Conservation (phyloP, 768 basidiomycete genomes). For the Tricholoma flavovirens region DNA sequence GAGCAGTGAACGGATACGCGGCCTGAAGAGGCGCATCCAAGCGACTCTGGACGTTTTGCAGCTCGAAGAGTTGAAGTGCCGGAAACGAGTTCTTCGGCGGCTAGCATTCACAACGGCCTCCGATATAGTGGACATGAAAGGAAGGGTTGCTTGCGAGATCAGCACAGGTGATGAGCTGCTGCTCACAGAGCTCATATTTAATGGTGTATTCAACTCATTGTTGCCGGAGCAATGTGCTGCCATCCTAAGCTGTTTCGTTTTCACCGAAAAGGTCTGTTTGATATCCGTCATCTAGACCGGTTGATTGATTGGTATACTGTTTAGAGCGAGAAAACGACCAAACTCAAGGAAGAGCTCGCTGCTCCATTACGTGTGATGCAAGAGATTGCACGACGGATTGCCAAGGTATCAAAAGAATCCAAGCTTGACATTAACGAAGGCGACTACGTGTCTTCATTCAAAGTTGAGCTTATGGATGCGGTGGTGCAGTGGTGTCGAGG, state of each 20-base stretch:
- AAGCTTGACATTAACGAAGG: constrained; percentile 87
- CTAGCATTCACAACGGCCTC: constrained; percentile 83
- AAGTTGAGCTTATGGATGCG: constrained; percentile 97
- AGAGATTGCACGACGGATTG: constrained; percentile 90
- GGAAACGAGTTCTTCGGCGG: constrained; percentile 90
- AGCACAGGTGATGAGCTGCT: constrained; percentile 95
- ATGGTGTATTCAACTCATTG: constrained; percentile 89
- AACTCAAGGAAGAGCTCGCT: constrained; percentile 89
- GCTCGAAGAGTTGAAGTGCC: constrained; percentile 91
- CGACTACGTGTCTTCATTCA: constrained; percentile 95
- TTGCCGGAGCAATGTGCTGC: constrained; percentile 90
- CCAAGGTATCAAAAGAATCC: constrained; percentile 93
- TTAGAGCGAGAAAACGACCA: constrained; percentile 81
- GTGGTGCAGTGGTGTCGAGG: constrained; percentile 99
- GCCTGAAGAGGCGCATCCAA: constrained; percentile 80
- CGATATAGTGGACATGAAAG: constrained; percentile 98
- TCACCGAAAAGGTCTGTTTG: constrained; percentile 74
- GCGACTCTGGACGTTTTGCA: constrained; percentile 91
- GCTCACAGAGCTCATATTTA: constrained; percentile 95
- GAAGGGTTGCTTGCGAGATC: constrained; percentile 97
- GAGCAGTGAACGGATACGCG: constrained; percentile 61
- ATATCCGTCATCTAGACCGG: not conserved
- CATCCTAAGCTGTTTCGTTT: constrained; percentile 96
- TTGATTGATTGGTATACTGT: not conserved
- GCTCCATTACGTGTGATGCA: constrained; percentile 92